phyloP scores from a whole-genome alignment of 2,329 filamentous ascomycete species.

The Rutstroemia sp. region DNA sequence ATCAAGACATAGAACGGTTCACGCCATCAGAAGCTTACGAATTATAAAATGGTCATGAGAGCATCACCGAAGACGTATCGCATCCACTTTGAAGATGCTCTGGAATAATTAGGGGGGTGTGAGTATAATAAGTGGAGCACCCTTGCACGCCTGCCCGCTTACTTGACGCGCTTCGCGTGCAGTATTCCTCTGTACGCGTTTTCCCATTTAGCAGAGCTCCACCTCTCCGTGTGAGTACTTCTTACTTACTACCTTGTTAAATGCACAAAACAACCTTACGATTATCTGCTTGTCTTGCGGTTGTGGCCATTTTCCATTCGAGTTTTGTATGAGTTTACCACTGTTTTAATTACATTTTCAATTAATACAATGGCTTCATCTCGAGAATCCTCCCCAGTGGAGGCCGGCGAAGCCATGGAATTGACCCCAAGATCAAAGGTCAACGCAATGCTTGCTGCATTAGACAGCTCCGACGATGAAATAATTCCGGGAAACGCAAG shows the following conservation, averaged over 20 bases:
- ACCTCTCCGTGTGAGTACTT: too few relatives aligned
- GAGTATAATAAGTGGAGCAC: background rate
- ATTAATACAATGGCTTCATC: slow-evolving; percentile 40
- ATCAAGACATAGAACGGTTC: background rate
- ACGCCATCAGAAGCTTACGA: background rate
- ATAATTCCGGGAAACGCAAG: slow-evolving; percentile 17
- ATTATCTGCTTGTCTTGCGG: background rate
- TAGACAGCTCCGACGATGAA: slow-evolving; percentile 41
- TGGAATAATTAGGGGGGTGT: too few relatives aligned
- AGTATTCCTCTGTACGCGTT: background rate
- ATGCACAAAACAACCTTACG: too few relatives aligned
- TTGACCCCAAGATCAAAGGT: slow-evolving; percentile 49
- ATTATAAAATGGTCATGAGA: background rate
- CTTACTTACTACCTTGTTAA: too few relatives aligned
- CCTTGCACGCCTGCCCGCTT: background rate
- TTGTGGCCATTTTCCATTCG: background rate
- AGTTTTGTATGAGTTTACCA: background rate
- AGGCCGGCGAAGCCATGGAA: slow-evolving; percentile 33
- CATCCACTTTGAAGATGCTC: background rate
- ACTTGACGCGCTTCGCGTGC: background rate
- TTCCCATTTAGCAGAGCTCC: background rate
- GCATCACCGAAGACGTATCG: background rate
- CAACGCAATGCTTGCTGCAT: slow-evolving; percentile 42
- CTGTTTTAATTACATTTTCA: background rate
- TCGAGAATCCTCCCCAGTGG: slow-evolving; percentile 39